Percentiles rank a stretch among this genome's conserved stretches.
These are phyloP conservation scores for Rhizopogon vesiculosus DNA, from an alignment of 768 basidiomycete species.

Conservation along the genomic window DNA sequence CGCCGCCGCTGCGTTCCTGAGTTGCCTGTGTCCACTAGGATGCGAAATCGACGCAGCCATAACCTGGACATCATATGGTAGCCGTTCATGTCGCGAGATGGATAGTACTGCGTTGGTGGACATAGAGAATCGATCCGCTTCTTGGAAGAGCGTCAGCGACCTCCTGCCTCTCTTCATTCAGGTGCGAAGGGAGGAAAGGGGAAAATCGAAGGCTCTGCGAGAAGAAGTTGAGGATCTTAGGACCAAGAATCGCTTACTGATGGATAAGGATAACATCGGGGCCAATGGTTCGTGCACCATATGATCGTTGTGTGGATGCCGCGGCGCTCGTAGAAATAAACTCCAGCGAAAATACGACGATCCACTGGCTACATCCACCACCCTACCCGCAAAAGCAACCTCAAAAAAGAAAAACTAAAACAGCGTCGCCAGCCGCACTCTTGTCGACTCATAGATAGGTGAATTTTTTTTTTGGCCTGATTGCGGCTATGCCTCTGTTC, in stretches of 20 bases:
- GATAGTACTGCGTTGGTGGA: neutral
- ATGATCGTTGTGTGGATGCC: too few relatives aligned
- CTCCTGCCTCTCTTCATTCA: slow-evolving; percentile 41
- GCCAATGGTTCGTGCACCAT: neutral
- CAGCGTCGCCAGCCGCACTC: too few relatives aligned
- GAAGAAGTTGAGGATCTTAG: slow-evolving; percentile 48
- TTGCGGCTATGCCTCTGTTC: too few relatives aligned
- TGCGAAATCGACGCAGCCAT: slow-evolving; percentile 42
- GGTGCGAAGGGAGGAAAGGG: slow-evolving; percentile 40
- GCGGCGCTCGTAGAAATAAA: too few relatives aligned
- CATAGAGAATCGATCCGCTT: slow-evolving; percentile 18
- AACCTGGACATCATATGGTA: slow-evolving; percentile 37
- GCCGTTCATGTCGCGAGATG: slow-evolving; percentile 9
- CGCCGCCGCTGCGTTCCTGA: slow-evolving; percentile 47
- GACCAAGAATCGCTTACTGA: slow-evolving; percentile 34
- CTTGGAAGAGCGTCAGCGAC: slow-evolving; percentile 41
- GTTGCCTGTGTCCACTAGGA: slow-evolving; percentile 40
- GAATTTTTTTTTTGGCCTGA: too few relatives aligned
- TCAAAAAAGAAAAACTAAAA: too few relatives aligned
- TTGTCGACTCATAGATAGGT: too few relatives aligned
- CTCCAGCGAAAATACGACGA: too few relatives aligned
- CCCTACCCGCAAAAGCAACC: too few relatives aligned
- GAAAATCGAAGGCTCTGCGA: slow-evolving; percentile 31
- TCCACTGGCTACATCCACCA: too few relatives aligned
- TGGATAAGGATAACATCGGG: neutral